Evolutionary conservation across 2,329 filamentous ascomycete species (phyloP), one percentile per base, ranked within the genome.

Genomic region (Allantophomopsis cytisporea): DNA sequence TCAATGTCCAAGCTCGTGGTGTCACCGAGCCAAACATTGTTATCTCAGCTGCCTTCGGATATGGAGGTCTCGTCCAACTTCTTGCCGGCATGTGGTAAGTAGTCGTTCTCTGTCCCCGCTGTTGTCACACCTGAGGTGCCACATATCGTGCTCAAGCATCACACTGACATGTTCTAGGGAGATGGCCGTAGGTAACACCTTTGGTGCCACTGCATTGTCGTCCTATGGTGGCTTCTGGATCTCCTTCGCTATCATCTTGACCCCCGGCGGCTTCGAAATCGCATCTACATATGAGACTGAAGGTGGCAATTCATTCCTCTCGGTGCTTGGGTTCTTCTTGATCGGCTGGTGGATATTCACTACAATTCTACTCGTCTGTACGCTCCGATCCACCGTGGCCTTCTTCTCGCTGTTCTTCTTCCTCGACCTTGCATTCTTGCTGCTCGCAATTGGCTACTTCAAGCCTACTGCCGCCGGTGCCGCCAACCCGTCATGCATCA

Each of bases 21-120:
- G 55, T 76, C 23, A 50, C 53, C 1, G 49, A 50, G 17, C 68
- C 70, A 2, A 73, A 66, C 49, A 63, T 78, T 28, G 68, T 77
- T 31, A 59, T 77, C 34, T 65, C 63, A 13, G 55, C 69, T 15
- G 72, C 73, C 7, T 73, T 70, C 49, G 74, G 64, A 39, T 80
- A 81, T 54, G 78, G 78, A 54, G 78, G 78, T 42, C 61, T 80
- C 7, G 68, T 80, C n/a, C 78, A 83, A 55, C 60, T 82, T 52
- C 60, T 80, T 38, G 75, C 76, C 36, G 78, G 78, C 51, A 80
- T 83, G 74, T 78, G 74, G 73, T 73, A 65, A 40, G 54, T 55
- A 14, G n/a, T 12, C 32, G 13, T 10, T 18, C 32, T 18, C 28
- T 15, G 16, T 4, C 8, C 11, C 13, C 12, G 16, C 16, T 13